Evolutionary conservation across 805 yeast species (phyloP).

Genomic region (Teunomyces cretensis): DNA sequence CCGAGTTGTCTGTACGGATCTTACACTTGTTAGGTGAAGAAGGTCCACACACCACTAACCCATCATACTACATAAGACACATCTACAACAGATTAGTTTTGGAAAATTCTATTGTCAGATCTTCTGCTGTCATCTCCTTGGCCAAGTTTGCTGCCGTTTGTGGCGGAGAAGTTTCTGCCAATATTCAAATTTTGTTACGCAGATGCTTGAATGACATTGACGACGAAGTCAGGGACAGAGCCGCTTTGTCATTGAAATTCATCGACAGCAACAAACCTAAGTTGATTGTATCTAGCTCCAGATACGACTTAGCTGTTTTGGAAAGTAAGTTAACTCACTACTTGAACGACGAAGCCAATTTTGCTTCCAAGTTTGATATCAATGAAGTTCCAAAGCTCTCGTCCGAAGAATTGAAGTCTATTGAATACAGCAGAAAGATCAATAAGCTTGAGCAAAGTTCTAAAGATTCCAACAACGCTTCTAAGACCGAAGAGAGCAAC

Average conservation of each 20-base stretch:
- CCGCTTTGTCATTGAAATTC: conserved; percentile 78
- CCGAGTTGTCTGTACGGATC: conserved; percentile 90
- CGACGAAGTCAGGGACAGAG: conserved; percentile 98
- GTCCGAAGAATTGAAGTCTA: conserved; percentile 67
- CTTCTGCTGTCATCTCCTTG: conserved; percentile 91
- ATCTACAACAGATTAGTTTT: conserved; percentile 95
- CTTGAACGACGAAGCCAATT: conserved; percentile 53
- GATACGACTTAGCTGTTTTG: conserved; percentile 71
- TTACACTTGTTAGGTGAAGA: conserved; percentile 90
- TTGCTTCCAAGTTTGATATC: conserved; percentile 66
- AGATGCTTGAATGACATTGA: conserved; percentile 87
- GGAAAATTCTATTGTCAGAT: conserved; percentile 92
- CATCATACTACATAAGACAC: conserved; percentile 90
- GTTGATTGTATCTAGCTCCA: conserved; percentile 65
- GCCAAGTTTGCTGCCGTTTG: conserved; percentile 84
- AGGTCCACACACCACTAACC: conserved; percentile 84
- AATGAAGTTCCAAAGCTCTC: conserved; percentile 62
- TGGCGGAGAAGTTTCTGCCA: conserved; percentile 63
- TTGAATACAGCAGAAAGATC: conserved; percentile 56
- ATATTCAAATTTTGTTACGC: conserved; percentile 70
- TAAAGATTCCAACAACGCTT: conserved; percentile 13
- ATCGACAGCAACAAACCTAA: conserved; percentile 38
- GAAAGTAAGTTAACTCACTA: conserved; percentile 77
- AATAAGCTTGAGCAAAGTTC: conserved; percentile 31
- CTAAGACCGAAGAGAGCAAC: conserved; percentile 17